Base-by-base conservation (phyloP, 805 yeast genomes). In the Phaffomyces thermotolerans region DNA sequence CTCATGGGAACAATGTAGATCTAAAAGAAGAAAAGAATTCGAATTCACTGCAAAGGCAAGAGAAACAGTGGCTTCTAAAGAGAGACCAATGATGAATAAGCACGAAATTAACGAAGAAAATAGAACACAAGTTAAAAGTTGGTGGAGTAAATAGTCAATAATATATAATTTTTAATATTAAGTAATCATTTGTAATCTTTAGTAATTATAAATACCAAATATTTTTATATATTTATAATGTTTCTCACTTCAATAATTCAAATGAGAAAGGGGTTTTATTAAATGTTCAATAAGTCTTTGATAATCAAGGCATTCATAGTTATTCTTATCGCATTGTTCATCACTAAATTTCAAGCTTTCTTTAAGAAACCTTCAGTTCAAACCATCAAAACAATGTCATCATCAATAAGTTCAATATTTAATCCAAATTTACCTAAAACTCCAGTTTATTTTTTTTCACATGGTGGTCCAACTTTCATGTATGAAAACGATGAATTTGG, bases 1-100 rank as follows among this genome's bases (percentile, higher is more conserved):
- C 24, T 86, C 95, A 1, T 90, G 96, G 96, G 96, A 90, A 59
- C 95, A 88, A 63, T 90, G 98, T 62, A 72, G 95, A 46, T 70
- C 78, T 39, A 72, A 78, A 38, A 72, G 95, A 60, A 71, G 81
- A 55, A 75, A 77, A 49, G 78, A 84, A 43, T 72, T 78, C 58
- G 74, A 75, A 47, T 79, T 81, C 45, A 82, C 90, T 39, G 79
- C 77, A 45, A 63, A 75, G 55, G 95, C 95, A 0, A 80, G 78
- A 53, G 75, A 75, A 45, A 68, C 66, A 2, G 65, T 65, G 22
- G 64, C 64, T 14, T 51, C 51, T 6, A 64, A 65, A 50, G 63
- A 58, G 43, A 62, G 46, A 43, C 69, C 68, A n/a, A 67, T 65
- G 69, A 18, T 62, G 45, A 50, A 52, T 17, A 46, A 56, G 25